Evolutionary conservation across 2,329 filamentous ascomycete species (phyloP), one percentile per base, ranked within the genome.

Genomic region (Fusarium napiforme): DNA sequence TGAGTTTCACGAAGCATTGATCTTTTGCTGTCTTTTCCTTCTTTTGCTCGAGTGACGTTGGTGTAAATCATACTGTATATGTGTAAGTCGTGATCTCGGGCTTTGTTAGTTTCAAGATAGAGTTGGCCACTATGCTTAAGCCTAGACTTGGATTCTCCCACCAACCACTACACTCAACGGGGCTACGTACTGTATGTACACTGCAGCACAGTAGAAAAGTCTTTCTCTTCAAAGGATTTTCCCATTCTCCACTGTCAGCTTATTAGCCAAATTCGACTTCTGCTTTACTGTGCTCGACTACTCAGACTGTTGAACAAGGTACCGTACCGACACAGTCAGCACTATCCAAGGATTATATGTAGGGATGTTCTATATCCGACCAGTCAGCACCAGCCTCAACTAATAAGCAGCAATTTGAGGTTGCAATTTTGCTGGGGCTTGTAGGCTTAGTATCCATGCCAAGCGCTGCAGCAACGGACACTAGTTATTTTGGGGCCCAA

Each of bases 371-470:
- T 37, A 37, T 32, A 68, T 43, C 19, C 37, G 36, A 43, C 67
- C 45, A 64, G 71, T 73, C 57, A 73, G 71, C 71, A 71, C 67
- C 71, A 73, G 71, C 67, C 71, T 46, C 62, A 63, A 45, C 46
- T 63, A 71, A 60, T 64, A 73, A 74, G 61, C 57, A 56, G 53
- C 60, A 73, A 67, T 62, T 46, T 67, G 34, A 62, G 49, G 71
- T 58, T 60, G 47, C 71, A 74, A 45, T 45, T 47, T 47, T 34
- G 47, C 62, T 21, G 28, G 37, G 36, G 16, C 16, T 18, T 37
- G 36, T 18, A 37, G 36, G 39, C 19, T 34, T 23, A 42, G 10
- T n/a, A 40, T 55, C 34, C 23, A 55, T 59, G 67, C 63, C 62
- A 72, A 64, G 64, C 50, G 36, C 49, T 67, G 60, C 58, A 60